Evolutionary conservation across 2,329 filamentous ascomycete species (phyloP).

Genomic region (Venturia effusa): DNA sequence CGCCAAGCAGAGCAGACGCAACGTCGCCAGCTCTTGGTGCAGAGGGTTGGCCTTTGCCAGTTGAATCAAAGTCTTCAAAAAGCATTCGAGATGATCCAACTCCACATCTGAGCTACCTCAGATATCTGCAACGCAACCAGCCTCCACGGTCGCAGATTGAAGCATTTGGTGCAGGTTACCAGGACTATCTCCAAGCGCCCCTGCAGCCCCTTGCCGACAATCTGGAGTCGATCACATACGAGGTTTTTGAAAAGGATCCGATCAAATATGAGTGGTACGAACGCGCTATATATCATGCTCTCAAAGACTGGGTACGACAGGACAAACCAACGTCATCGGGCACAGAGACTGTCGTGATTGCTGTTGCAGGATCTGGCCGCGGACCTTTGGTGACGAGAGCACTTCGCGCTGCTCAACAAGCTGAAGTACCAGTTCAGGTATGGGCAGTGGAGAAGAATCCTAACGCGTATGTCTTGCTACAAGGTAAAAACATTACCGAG

Average conservation of each 20-base stretch:
- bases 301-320: conserved; percentile 66
- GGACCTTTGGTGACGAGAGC: conserved; percentile 86
- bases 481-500: conserved; percentile 67
- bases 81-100: conserved; percentile 42
- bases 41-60: conserved; percentile 6
- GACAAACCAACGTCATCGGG: conserved; percentile 64
- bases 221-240: conserved; percentile 91
- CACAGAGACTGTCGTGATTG: conserved; percentile 63
- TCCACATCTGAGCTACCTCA: conserved; percentile 68
- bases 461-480: conserved; percentile 87
- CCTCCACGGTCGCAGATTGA: conserved; percentile 53
- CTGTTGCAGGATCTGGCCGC: conserved; percentile 85
- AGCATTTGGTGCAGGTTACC: conserved; percentile 60
- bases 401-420: conserved; percentile 64
- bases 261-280: conserved; percentile 98
- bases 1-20: conserved; percentile 40
- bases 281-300: conserved; percentile 65
- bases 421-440: conserved; percentile 68
- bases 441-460: conserved; percentile 98
- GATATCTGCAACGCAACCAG: conserved; percentile 75
- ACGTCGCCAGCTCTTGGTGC: conserved; percentile 51
- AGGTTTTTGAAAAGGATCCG: conserved; percentile 96
- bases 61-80: conserved; percentile 26
- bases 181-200: conserved; percentile 93
- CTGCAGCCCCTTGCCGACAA: conserved; percentile 93